Evolutionary conservation across 2,329 filamentous ascomycete genomes (phyloP).

Genomic region (Ascosphaera acerosa): DNA sequence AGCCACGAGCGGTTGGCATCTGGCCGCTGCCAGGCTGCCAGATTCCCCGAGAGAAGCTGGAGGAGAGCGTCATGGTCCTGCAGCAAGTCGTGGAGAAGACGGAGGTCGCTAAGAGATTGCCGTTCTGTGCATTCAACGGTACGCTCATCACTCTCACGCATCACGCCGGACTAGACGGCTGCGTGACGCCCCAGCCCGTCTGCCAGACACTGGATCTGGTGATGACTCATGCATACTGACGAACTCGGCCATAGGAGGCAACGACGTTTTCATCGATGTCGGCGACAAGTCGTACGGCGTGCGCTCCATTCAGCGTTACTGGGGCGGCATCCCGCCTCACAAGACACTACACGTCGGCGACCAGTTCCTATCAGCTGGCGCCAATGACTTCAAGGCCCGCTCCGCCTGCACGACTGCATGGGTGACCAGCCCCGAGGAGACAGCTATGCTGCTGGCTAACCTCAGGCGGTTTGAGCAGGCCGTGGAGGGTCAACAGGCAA

Average conservation of each 20-base stretch:
- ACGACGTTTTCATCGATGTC: constrained; percentile 95
- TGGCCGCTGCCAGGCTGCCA: constrained; percentile 37
- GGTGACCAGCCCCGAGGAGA: constrained; percentile 85
- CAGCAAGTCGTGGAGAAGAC: constrained; percentile 79
- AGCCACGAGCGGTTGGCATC: constrained; percentile 66
- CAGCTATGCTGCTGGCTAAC: constrained; percentile 71
- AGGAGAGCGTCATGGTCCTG: constrained; percentile 85
- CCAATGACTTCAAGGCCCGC: constrained; percentile 92
- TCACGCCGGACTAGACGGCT: neutral
- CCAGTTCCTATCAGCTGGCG: constrained; percentile 83
- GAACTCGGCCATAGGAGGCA: constrained; percentile 39
- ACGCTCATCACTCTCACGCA: constrained; percentile 4
- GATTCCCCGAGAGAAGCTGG: constrained; percentile 67
- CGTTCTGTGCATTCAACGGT: constrained; percentile 94
- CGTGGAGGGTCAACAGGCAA: no score
- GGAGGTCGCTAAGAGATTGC: constrained; percentile 39
- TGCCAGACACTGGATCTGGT: neutral
- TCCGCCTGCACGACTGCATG: constrained; percentile 85
- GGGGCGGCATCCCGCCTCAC: constrained; percentile 46
- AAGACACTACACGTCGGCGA: constrained; percentile 84
- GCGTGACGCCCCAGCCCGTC: neutral
- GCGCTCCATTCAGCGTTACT: constrained; percentile 72
- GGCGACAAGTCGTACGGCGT: constrained; percentile 97
- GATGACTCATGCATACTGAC: neutral
- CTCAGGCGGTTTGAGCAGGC: constrained; percentile 29